These are phyloP conservation scores for Microthlaspi erraticum DNA, from an alignment of 345 rosid genomes.

Conservation along the genomic window DNA sequence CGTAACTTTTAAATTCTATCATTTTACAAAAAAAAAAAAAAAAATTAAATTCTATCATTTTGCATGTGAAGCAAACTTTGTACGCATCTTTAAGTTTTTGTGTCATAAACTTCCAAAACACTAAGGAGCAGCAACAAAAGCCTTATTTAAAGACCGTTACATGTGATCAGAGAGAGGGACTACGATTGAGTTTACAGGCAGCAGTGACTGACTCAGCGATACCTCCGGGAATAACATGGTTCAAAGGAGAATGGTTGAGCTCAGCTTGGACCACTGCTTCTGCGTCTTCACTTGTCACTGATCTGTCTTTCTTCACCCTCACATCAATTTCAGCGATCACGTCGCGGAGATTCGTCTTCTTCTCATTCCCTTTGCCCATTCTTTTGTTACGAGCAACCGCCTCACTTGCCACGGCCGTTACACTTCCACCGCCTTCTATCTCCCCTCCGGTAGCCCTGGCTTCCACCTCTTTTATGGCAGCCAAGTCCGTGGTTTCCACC, in stretches of 20 bases:
- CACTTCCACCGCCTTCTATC: neutral
- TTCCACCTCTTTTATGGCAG: conserved; percentile 44
- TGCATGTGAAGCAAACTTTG: too few species aligned
- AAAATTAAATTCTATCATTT: too few species aligned
- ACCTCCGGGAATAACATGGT: conserved; percentile 35
- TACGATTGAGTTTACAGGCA: conserved; percentile 35
- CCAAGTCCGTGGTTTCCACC: conserved; percentile 36
- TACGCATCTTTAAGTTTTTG: too few species aligned
- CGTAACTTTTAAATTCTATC: too few species aligned
- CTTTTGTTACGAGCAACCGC: conserved; percentile 33
- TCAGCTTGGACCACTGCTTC: conserved; percentile 45
- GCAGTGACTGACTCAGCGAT: conserved; percentile 43
- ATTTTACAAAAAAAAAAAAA: too few species aligned
- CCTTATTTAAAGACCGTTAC: too few species aligned
- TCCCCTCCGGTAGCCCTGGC: conserved; percentile 16
- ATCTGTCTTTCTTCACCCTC: conserved; percentile 19
- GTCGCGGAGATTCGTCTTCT: conserved; percentile 21
- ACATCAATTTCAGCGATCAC: conserved; percentile 36
- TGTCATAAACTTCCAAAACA: too few species aligned
- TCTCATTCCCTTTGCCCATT: neutral
- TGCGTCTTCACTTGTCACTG: conserved; percentile 42
- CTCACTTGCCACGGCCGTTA: conserved; percentile 14
- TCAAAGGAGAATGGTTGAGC: conserved; percentile 10
- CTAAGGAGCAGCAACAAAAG: too few species aligned
- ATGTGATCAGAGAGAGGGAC: conserved; percentile 20